Conservation (phyloP, 108 stramenopile species). For the Craspedostauros australis region DNA sequence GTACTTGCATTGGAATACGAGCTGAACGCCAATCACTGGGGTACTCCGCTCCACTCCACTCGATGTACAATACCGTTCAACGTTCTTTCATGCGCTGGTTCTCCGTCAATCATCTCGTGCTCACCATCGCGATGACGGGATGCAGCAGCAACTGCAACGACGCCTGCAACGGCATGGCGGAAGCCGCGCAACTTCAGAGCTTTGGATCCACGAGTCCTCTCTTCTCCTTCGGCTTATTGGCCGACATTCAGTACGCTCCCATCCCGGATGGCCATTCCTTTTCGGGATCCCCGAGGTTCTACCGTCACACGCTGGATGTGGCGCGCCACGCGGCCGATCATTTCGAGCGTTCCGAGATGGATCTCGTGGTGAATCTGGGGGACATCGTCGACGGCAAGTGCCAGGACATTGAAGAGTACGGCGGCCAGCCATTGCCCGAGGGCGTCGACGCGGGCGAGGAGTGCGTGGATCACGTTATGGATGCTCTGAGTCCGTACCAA, state of each 20-base stretch:
- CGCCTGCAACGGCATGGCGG: too few species aligned
- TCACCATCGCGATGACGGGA: too few species aligned
- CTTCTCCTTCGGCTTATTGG: constrained; percentile 63
- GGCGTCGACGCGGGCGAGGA: constrained; percentile 25
- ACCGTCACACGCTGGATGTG: constrained; percentile 56
- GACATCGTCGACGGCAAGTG: constrained; percentile 87
- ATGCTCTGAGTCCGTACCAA: constrained; percentile 45
- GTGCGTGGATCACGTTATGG: constrained; percentile 52
- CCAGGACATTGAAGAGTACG: constrained; percentile 31
- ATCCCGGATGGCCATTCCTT: constrained; percentile 72
- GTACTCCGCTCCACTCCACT: too few species aligned
- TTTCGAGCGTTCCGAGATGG: constrained; percentile 44
- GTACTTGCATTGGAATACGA: too few species aligned
- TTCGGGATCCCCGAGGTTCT: constrained; percentile 63
- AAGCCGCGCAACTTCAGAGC: too few species aligned
- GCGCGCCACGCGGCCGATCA: constrained; percentile 55
- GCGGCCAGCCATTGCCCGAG: constrained; percentile 17
- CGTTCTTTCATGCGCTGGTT: too few species aligned
- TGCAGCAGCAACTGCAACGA: too few species aligned
- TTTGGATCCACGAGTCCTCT: constrained; percentile 4
- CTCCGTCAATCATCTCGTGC: too few species aligned
- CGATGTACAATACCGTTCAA: too few species aligned
- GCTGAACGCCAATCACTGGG: too few species aligned
- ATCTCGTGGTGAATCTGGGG: constrained; percentile 71
- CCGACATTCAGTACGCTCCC: constrained; percentile 85